Evolutionary conservation across 176 grass and related monocot species (phyloP), one percentile per base, ranked within the genome.

Genomic region (Oryza meridionalis): DNA sequence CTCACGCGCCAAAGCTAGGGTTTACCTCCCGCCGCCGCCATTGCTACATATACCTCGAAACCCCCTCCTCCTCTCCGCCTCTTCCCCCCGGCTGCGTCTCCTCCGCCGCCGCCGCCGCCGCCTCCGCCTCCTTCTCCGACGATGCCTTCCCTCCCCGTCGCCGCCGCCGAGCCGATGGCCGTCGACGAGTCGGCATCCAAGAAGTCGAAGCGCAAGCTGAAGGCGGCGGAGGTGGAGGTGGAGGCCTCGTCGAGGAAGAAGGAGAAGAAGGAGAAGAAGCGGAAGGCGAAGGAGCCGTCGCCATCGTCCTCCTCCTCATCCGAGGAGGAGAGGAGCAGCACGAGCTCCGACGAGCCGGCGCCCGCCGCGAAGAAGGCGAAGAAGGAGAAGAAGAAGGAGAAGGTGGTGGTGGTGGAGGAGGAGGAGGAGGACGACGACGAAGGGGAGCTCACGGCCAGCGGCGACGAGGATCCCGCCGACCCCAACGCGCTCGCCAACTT

Each of bases 401-500:
- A 88, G 86, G 82, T 51, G 15, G 77, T 43, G 45, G 51, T 14
- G 69, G 47, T 15, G 1, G 82, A 3, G 10, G 81, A 37, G 51
- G 64, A 72, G 14, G 44, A 3, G 4, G 81, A 37, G 32, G 64
- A 72, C 14, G 44, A 93, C 0, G 92, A 89, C 69, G 88, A 86
- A 15, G 91, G 93, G 12, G 93, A 95, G 67, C n/a, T 88, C 71
- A 86, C 85, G 55, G 70, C 75, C 50, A 94, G 85, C 72, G 85
- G 90, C 65, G 92, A 99, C 27, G 89, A 87, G 1, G 88, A 92
- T 9, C 37, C 84, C 4, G 89, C 84, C 45, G 93, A 94, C 25
- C 97, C 97, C 4, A 92, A 94, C 76, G 90, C 90, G 67, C 46
- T 94, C 35, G 71, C 79, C 19, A 99, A 99, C 58, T 99, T 94